A percentile compares a stretch with the other conserved stretches of the same genome.
phyloP scores from a whole-genome alignment of 2,329 filamentous ascomycete species.

The Diaporthe caulivora region DNA sequence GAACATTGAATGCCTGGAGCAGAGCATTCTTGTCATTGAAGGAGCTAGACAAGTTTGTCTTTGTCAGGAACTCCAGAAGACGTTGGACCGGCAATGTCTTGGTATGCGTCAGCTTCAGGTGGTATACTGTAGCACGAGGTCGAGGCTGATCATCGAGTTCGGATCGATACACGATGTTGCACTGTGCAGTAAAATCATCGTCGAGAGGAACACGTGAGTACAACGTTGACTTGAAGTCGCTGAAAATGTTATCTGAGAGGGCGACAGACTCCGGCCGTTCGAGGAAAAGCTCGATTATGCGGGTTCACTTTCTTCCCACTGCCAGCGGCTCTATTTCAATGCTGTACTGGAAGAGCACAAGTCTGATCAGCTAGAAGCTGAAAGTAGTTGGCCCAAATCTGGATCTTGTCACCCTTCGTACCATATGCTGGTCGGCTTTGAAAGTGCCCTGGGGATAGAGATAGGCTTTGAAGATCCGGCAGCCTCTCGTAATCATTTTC shows the following conservation, averaged over 20 bases:
- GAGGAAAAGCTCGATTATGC: conserved; percentile 24
- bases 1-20: conserved; percentile 82
- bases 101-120: not conserved
- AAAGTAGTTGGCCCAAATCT: conserved; percentile 6
- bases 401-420: not conserved
- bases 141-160: conserved; percentile 4
- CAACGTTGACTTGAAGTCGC: conserved; percentile 23
- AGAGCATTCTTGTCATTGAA: conserved; percentile 52
- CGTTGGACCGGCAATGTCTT: not conserved
- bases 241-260: not conserved
- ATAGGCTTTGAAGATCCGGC: not conserved
- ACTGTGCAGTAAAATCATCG: not conserved
- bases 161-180: conserved; percentile 5
- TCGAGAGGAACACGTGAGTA: not conserved
- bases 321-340: conserved; percentile 1
- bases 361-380: not conserved
- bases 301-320: not conserved
- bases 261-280: not conserved
- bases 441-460: not conserved
- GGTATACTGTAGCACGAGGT: not conserved
- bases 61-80: not conserved
- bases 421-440: conserved; percentile 4
- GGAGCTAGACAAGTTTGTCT: not conserved
- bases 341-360: not conserved
- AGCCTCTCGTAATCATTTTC: not conserved